Base-by-base conservation (phyloP, 2,329 filamentous ascomycete genomes). In the Coniochaeta sp. region DNA sequence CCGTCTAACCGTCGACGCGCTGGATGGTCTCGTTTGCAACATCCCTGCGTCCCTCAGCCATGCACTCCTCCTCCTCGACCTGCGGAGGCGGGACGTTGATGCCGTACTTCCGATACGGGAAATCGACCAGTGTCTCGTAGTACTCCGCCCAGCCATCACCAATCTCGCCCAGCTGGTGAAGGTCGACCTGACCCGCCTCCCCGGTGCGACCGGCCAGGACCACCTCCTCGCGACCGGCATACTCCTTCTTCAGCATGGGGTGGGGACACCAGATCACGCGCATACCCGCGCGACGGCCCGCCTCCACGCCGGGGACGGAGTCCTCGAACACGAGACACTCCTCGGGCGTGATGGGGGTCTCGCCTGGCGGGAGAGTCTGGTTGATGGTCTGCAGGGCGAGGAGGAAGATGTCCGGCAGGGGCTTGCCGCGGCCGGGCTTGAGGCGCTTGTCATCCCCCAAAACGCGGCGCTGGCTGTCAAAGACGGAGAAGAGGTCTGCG, bases 271-370 rank as follows among this genome's bases (percentile, higher is more conserved):
- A 99, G 1, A 96, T 77, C 12, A 95, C 91, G 58, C 92, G 83
- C 92, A 97, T 97, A 0, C 92, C 92, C 0, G 94, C 94, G 58
- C 94, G 82, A 50, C 94, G 77, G 4, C 91, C 94, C 2, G 90
- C 83, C 71, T 99, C 94, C 3, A 96, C 90, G 4, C 94, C 94
- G 0, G 91, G 89, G 1, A 97, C 91, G 45, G 86, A 89, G 68
- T 99, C 94, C 71, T 99, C 94, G 62, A 99, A 97, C 0, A 97
- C 94, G 14, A 99, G 76, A 65, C 94, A 97, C 69, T 97, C 92
- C 58, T 88, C 87, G 0, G 91, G 90, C 51, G 65, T 75, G 56
- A 99, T 85, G 53, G 79, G 72, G 57, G 77, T 72, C 49, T 86
- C 83, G 33, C 81, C 82, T 3, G 76, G 70, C 0, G 75, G 72